Evolutionary conservation across 148 eudicot species (phyloP), one percentile per base, ranked within the genome.

Genomic region (Mesembryanthemum crystallinum): DNA sequence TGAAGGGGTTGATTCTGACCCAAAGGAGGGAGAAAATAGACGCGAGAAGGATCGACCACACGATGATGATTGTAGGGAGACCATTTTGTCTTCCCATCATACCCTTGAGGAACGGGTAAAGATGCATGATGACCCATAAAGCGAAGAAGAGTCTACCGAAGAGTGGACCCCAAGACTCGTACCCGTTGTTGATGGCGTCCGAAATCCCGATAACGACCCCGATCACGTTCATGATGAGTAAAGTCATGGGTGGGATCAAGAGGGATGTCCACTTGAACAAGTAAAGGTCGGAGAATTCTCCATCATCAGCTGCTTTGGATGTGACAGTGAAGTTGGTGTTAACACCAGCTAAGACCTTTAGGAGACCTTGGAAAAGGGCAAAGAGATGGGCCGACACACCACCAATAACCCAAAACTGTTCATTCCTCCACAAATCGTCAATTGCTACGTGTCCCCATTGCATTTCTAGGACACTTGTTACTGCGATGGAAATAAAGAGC

Each of bases 321-420:
- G 99, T 96, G 47, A 96, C 99, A 0, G 98, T 96, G 82, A 96
- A 96, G 82, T 88, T 91, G 64, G 99, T 96, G 87, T 85, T 83
- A 21, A 96, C 98, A 70, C 99, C 99, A 18, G 97, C 99, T 28
- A 96, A 76, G 42, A 96, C 99, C 80, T 96, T 96, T 35, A 96
- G 95, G 18, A 96, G 91, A 82, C 99, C 99, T 78, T 96, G 99
- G 77, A 92, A 78, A 25, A 96, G 91, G 35, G 99, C 99, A 59
- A 96, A 96, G 1, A 96, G 87, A 79, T 96, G 99, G 20, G 99
- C 76, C 4, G 99, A 96, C 14, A 80, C 92, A 42, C 99, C 99
- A 63, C 99, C 99, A 24, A 96, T 96, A 5, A 96, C 99, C 99
- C 99, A 96, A 80, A 96, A 96, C 85, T 96, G 99, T 82, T 96